phyloP scores from a whole-genome alignment of 169 alveolate species.

The Cryptosporidium ubiquitum region DNA sequence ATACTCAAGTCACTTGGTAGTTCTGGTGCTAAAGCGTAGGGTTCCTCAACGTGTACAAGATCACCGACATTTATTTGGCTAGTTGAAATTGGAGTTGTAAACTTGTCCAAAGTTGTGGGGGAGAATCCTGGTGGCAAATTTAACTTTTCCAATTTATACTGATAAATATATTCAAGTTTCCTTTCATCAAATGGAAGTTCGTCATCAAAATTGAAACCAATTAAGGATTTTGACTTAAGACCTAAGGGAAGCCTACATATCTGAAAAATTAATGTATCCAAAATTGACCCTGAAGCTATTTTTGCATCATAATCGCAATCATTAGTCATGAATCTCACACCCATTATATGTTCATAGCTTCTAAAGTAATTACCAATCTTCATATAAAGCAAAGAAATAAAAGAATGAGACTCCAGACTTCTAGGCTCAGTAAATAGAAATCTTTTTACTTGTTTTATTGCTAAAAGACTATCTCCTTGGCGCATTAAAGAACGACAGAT shows the following conservation, averaged over 20 bases:
- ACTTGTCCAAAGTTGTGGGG: neutral
- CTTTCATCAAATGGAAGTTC: conserved; percentile 72
- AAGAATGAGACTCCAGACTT: conserved; percentile 54
- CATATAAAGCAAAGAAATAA: conserved; percentile 43
- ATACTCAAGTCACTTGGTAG: conserved; percentile 31
- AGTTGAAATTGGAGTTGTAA: conserved; percentile 40
- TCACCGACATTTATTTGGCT: conserved; percentile 68
- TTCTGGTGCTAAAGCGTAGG: conserved; percentile 71
- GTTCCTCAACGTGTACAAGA: conserved; percentile 58
- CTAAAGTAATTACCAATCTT: conserved; percentile 51
- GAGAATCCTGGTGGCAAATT: neutral
- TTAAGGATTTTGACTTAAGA: conserved; percentile 48
- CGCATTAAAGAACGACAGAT: conserved; percentile 41
- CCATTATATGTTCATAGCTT: conserved; percentile 63
- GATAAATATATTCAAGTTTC: conserved; percentile 24
- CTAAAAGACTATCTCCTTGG: conserved; percentile 51
- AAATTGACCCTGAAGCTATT: conserved; percentile 54
- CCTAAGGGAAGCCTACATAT: conserved; percentile 57
- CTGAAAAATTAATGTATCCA: conserved; percentile 34
- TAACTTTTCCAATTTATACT: conserved; percentile 14
- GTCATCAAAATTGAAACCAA: conserved; percentile 49
- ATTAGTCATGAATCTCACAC: conserved; percentile 62
- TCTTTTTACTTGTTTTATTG: conserved; percentile 65
- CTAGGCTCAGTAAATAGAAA: conserved; percentile 66
- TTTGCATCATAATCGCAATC: conserved; percentile 67